A percentile compares a stretch with the other conserved stretches of the same genome.
These are phyloP conservation scores for Gloeophyllum trabeum DNA, from an alignment of 768 basidiomycete species.

Conservation along the genomic window DNA sequence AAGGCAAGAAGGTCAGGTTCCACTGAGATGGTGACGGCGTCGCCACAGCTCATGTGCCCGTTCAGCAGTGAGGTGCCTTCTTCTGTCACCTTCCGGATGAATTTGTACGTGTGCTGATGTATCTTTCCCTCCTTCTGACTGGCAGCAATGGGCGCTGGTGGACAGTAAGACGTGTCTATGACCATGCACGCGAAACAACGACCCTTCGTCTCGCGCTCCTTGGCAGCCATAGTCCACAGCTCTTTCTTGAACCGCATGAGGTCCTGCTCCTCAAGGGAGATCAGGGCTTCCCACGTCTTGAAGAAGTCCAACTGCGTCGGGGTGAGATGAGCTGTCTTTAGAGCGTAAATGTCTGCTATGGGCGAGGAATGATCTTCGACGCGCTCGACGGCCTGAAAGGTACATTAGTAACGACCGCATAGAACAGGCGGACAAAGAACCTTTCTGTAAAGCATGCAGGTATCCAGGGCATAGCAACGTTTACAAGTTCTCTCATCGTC, in stretches of 20 bases:
- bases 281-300: conserved; percentile 79
- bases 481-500: conserved; percentile 74
- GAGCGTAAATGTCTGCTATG: conserved; percentile 56
- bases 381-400: conserved; percentile 55
- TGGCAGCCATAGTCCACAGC: conserved; percentile 84
- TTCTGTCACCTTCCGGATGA: conserved; percentile 22
- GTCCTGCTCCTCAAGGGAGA: conserved; percentile 84
- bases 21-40: conserved; percentile 80
- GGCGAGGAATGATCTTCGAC: conserved; percentile 40
- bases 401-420: background rate
- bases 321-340: conserved; percentile 77
- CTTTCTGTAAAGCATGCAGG: conserved; percentile 92
- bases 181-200: conserved; percentile 81
- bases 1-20: conserved; percentile 82
- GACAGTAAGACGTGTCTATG: conserved; percentile 33
- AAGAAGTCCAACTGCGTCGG: conserved; percentile 65
- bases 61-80: conserved; percentile 41
- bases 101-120: conserved; percentile 71
- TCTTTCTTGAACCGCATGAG: conserved; percentile 78
- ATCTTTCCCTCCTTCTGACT: conserved; percentile 37
- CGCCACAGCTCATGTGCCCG: conserved; percentile 70
- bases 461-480: conserved; percentile 72
- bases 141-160: conserved; percentile 5
- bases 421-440: conserved; percentile 22
- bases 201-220: conserved; percentile 69